A percentile compares a stretch with the other conserved stretches of the same genome.
Evolutionary conservation across 1,139 yeast genomes (phyloP).

Genomic region (Meyerozyma carpophila): DNA sequence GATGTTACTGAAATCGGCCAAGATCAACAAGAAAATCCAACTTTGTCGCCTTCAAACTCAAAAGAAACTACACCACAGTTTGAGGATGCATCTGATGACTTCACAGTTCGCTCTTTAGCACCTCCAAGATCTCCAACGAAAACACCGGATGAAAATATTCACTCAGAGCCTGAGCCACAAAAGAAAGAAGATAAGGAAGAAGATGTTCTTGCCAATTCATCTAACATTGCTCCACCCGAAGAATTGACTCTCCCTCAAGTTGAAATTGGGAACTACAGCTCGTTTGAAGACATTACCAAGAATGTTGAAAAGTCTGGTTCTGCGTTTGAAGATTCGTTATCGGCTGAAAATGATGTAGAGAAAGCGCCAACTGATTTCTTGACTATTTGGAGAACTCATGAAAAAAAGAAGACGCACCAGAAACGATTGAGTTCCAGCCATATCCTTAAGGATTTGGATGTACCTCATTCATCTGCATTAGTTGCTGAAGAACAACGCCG

Average conservation of each 20-base stretch:
- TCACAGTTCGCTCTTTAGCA: slow-evolving; percentile 15
- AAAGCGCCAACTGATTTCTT: slow-evolving; percentile 25
- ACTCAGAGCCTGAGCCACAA: slow-evolving; percentile 4
- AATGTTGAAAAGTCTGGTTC: slow-evolving; percentile 18
- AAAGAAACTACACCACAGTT: slow-evolving; percentile 2
- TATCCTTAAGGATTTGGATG: slow-evolving; percentile 1
- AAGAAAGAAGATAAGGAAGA: slow-evolving; percentile 2
- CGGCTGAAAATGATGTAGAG: slow-evolving; percentile 39
- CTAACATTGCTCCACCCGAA: slow-evolving; percentile 37
- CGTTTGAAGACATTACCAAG: slow-evolving; percentile 35
- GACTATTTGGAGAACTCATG: slow-evolving; percentile 43
- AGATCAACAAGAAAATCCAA: slow-evolving; percentile 1
- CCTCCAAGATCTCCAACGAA: slow-evolving; percentile 16
- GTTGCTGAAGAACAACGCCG: background rate
- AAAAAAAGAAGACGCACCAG: slow-evolving; percentile 14
- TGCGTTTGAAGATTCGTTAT: slow-evolving; percentile 33
- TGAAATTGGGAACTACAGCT: slow-evolving; percentile 25
- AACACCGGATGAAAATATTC: slow-evolving; percentile 1
- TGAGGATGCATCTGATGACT: slow-evolving; percentile 5
- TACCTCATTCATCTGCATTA: background rate
- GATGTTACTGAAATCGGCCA: slow-evolving; percentile 11
- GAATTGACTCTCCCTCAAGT: slow-evolving; percentile 36
- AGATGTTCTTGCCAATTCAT: slow-evolving; percentile 33
- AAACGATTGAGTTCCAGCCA: background rate
- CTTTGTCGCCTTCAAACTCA: background rate